phyloP scores from a whole-genome alignment of 345 rosid genomes.

The Eucalyptus microcorys region DNA sequence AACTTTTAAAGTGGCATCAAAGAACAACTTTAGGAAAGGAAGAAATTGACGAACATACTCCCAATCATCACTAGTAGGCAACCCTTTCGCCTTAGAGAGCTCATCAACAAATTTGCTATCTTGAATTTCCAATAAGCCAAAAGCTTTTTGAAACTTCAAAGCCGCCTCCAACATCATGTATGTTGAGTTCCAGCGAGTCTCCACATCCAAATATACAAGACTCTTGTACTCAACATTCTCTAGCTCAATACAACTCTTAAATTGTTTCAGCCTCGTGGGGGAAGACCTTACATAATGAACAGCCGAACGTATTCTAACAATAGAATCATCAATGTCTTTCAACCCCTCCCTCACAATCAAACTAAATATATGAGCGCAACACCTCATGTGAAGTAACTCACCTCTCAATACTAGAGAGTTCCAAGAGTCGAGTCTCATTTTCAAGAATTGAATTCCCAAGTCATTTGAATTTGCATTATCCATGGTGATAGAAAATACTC shows the following conservation, averaged over 20 bases:
- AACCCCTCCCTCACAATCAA: neutral
- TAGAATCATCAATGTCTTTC: neutral
- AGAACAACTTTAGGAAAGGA: neutral
- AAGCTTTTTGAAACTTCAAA: neutral
- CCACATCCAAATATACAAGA: neutral
- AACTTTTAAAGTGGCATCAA: neutral
- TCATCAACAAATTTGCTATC: neutral
- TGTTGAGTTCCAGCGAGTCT: neutral
- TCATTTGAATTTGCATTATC: slow-evolving; percentile 5
- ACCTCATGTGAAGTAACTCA: neutral
- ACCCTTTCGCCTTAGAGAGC: neutral
- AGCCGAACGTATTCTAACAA: neutral
- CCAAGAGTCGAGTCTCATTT: neutral
- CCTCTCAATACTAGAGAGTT: neutral
- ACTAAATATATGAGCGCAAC: neutral
- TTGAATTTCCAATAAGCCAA: neutral
- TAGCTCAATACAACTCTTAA: neutral
- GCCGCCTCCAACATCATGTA: neutral
- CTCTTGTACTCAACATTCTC: neutral
- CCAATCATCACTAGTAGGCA: neutral
- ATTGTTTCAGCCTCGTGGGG: neutral
- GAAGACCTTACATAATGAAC: neutral
- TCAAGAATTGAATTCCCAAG: neutral
- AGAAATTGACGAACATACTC: neutral
- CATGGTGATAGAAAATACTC: neutral